Conservation (phyloP, 2,329 filamentous ascomycete genomes). For the Biscogniauxia marginata region DNA sequence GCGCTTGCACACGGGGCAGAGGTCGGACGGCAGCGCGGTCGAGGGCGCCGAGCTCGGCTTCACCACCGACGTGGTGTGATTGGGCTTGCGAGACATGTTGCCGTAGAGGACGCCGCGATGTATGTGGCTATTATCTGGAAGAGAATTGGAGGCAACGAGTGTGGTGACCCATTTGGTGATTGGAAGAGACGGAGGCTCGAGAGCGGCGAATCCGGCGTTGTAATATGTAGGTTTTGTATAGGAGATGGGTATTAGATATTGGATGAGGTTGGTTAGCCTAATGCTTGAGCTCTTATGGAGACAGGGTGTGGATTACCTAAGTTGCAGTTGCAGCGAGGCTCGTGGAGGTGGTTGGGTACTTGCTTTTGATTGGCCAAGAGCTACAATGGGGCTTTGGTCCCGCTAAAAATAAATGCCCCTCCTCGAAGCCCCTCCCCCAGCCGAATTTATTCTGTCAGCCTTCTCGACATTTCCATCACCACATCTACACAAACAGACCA, state of each 20-base stretch:
- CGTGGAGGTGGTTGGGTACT: constrained; percentile 5
- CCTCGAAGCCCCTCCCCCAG: constrained; percentile 10
- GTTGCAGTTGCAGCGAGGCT: neutral
- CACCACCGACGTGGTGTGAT: constrained; percentile 16
- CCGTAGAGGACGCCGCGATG: neutral
- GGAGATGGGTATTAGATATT: too few species aligned
- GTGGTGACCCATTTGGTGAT: too few species aligned
- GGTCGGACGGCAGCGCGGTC: constrained; percentile 54
- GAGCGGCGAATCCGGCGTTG: too few species aligned
- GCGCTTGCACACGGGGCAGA: constrained; percentile 97
- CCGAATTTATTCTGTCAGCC: constrained; percentile 9
- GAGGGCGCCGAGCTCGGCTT: constrained; percentile 19
- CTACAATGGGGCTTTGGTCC: constrained; percentile 2
- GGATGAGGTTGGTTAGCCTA: too few species aligned
- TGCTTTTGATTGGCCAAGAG: neutral
- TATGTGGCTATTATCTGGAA: too few species aligned
- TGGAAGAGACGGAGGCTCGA: too few species aligned
- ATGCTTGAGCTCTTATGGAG: neutral
- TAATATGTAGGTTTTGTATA: too few species aligned
- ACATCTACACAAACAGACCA: neutral
- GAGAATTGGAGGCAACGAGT: too few species aligned
- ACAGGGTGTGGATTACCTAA: neutral
- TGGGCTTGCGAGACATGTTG: constrained; percentile 39
- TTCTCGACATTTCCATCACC: constrained; percentile 20
- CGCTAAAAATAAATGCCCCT: constrained; percentile 15